Evolutionary conservation across 139 green algal species (phyloP), one percentile per base, ranked within the genome.

Genomic region (Ulvella scutata): DNA sequence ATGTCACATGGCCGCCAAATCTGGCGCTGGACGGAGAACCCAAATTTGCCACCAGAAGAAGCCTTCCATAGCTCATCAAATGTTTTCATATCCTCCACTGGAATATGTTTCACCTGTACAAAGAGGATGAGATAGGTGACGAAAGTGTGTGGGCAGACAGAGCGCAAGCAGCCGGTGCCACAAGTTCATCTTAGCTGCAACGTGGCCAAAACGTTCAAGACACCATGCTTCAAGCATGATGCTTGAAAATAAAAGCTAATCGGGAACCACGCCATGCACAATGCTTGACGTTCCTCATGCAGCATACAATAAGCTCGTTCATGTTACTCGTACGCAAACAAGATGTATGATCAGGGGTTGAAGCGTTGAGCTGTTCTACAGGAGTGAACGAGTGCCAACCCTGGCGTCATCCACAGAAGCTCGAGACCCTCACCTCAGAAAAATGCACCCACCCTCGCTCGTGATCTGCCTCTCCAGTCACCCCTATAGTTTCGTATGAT

Each of bases 11-110:
- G 86, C 81, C 77, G 90, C 86, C 51, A 89, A 4, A 98, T 79
- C 80, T 95, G 88, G 43, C 86, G 86, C 85, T 99, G 95, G 39
- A 95, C 91, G 76, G 82, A 95, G 88, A 91, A 99, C 0, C 95
- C 95, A 79, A 95, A 98, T 75, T 90, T 92, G 74, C 83, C 86
- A 38, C 88, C 85, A 79, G 84, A 93, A 75, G 85, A 83, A 7
- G 87, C 86, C 3, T 79, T 79, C 95, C 95, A 99, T 37, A 99
- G 82, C 3, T 74, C 75, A 81, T 99, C 95, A 31, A 99, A 85
- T 4, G 91, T 96, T 33, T 82, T 72, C 61, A 98, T 81, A 83
- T 98, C 93, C 37, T 51, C 81, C 2, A 80, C 82, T 17, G 92
- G 82, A 37, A 98, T 96, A 77, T 82, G 82, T 62, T 87, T 85